phyloP scores from a whole-genome alignment of 495 filamentous ascomycete species.

The Daldinia concentrica region DNA sequence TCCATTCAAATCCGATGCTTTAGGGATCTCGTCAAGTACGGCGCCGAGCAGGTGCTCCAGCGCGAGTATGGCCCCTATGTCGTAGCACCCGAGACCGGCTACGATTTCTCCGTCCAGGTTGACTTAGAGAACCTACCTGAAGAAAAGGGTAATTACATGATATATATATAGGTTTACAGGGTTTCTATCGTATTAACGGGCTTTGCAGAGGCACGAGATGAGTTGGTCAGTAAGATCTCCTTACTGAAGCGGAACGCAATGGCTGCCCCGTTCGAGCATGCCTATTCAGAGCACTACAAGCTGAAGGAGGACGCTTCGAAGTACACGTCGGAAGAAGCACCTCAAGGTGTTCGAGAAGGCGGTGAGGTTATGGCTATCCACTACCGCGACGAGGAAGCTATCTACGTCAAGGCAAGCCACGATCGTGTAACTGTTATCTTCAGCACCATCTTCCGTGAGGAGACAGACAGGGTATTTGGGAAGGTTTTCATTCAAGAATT shows the following conservation, averaged over 20 bases:
- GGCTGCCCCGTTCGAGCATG: constrained; percentile 96
- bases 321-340: constrained; percentile 89
- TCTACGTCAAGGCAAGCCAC: constrained; percentile 97
- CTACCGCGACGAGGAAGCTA: constrained; percentile 98
- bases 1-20: constrained; percentile 95
- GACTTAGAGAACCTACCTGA: constrained; percentile 88
- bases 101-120: constrained; percentile 90
- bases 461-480: constrained; percentile 95
- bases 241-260: constrained; percentile 96
- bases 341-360: constrained; percentile 85
- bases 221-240: constrained; percentile 83
- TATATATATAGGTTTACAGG: neutral
- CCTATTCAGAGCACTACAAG: constrained; percentile 89
- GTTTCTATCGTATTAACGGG: constrained; percentile 29
- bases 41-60: constrained; percentile 87
- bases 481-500: constrained; percentile 97
- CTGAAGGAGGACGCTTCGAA: constrained; percentile 87
- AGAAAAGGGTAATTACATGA: constrained; percentile 64
- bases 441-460: constrained; percentile 96
- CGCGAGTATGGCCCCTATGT: constrained; percentile 95
- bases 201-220: constrained; percentile 75
- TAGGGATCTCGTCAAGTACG: constrained; percentile 88
- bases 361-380: constrained; percentile 96
- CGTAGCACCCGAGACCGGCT: constrained; percentile 84
- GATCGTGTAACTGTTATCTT: constrained; percentile 99